Conservation (phyloP, 2,329 filamentous ascomycete species). For the Bretziella fagacearum region DNA sequence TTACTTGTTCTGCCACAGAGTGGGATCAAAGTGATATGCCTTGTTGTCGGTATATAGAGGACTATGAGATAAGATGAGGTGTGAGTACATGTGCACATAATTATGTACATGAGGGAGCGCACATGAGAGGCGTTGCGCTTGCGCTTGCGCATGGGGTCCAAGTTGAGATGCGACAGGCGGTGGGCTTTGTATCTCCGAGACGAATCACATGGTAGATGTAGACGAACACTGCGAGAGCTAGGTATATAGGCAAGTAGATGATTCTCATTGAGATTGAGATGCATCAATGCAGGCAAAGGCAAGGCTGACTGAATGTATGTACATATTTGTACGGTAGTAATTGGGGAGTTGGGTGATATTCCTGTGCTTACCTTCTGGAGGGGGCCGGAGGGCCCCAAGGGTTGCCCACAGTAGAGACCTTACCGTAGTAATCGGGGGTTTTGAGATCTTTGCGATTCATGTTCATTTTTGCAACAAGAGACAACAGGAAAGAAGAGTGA, state of each 20-base stretch:
- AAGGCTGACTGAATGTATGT: background rate
- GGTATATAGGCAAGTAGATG: background rate
- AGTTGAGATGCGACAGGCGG: background rate
- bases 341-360: background rate
- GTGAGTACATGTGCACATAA: conserved; percentile 7
- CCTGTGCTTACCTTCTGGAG: conserved; percentile 12
- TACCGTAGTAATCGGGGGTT: conserved; percentile 14
- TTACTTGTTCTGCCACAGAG: conserved; percentile 14
- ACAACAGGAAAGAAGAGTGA: background rate
- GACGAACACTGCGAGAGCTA: background rate
- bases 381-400: conserved; percentile 12
- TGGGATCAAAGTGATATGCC: conserved; percentile 13
- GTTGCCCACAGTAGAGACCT: conserved; percentile 9
- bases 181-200: conserved; percentile 2
- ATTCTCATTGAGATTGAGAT: background rate
- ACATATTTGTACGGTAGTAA: background rate
- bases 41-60: conserved; percentile 10
- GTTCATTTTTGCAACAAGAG: conserved; percentile 8
- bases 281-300: background rate
- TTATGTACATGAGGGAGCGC: background rate
- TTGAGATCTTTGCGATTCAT: conserved; percentile 15
- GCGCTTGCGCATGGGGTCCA: background rate
- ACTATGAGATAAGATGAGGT: background rate
- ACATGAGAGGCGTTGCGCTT: background rate
- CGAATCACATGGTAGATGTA: background rate